Base-by-base conservation (phyloP, 2,329 filamentous ascomycete genomes). In the Fusarium sp. region DNA sequence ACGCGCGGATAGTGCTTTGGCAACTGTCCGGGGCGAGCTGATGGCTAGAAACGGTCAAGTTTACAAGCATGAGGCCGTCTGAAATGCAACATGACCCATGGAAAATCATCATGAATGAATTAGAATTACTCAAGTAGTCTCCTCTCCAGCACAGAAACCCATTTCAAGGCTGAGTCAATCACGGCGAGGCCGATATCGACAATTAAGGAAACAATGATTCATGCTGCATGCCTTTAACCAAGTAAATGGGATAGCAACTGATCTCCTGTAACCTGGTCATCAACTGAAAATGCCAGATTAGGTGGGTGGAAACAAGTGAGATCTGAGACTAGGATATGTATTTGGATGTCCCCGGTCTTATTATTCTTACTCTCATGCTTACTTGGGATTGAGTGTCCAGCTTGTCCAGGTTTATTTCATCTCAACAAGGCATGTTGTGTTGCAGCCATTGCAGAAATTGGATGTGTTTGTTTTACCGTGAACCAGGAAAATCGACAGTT, bases 1-100 rank as follows among this genome's bases (percentile, higher is more conserved):
- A 58, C 74, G 74, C 72, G 70, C 73, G 73, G 68, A 72, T 75
- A 57, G 61, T 60, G 45, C 59, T 68, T 44, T 54, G 43, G 52
- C 64, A 74, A 65, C 62, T 62, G 68, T 71, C 69, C 54, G 73
- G 63, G 73, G 73, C 73, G 70, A 72, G 73, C 73, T 75, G 73
- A 75, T 58, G 65, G 70, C 71, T 63, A 46, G 49, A 75, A 71
- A 62, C 40, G 70, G 72, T 73, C 58, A 74, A 68, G 72, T 27
- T 54, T 47, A 46, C 45, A 57, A 57, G 58, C 43, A 57, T 49
- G 69, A 74, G 60, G 65, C 67, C 72, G 70, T 70, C 71, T 73
- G 72, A 74, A 61, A 62, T 72, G 69, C 47, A 71, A 72, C 69
- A 24, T 53, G 32, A 56, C 48, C 45, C 47, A 46, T 53, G 58